Percentiles rank a stretch among this genome's conserved stretches.
Evolutionary conservation across 169 alveolate species (phyloP).

Genomic region (Babesia sp.): DNA sequence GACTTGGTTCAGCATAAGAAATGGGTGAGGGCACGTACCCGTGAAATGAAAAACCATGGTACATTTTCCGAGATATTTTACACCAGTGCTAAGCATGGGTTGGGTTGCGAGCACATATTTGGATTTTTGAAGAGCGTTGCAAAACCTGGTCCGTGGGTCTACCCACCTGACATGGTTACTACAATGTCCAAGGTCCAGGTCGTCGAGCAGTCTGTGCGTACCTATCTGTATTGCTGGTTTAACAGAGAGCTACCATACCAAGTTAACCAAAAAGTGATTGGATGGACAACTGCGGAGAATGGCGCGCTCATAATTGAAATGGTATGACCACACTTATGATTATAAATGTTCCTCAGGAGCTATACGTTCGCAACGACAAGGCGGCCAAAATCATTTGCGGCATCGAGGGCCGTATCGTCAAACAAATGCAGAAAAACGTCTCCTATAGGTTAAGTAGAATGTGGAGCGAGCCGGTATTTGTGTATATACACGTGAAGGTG

Average conservation of each 20-base stretch:
- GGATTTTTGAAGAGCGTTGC: constrained; percentile 68
- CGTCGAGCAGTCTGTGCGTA: constrained; percentile 77
- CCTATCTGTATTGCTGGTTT: constrained; percentile 81
- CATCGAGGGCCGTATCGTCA: constrained; percentile 66
- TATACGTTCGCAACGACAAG: constrained; percentile 45
- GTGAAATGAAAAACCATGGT: constrained; percentile 76
- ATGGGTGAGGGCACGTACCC: constrained; percentile 75
- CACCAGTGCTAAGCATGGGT: constrained; percentile 79
- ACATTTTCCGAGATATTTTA: constrained; percentile 75
- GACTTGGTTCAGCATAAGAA: constrained; percentile 72
- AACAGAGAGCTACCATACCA: constrained; percentile 80
- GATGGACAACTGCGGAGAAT: constrained; percentile 72
- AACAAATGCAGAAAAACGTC: constrained; percentile 75
- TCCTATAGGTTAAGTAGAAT: constrained; percentile 70
- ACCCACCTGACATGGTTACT: constrained; percentile 80
- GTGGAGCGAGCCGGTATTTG: constrained; percentile 75
- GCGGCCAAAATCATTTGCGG: constrained; percentile 82
- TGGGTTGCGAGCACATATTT: constrained; percentile 74
- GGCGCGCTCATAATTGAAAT: constrained; percentile 70
- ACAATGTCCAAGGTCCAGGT: constrained; percentile 75
- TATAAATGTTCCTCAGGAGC: constrained; percentile 35
- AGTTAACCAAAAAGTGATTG: constrained; percentile 72
- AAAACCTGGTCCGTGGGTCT: constrained; percentile 78
- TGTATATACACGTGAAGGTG: constrained; percentile 73
- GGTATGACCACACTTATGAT: constrained; percentile 41